Evolutionary conservation across 805 yeast genomes (phyloP), one percentile per base, ranked within the genome.

Genomic region (Candida vaughaniae): DNA sequence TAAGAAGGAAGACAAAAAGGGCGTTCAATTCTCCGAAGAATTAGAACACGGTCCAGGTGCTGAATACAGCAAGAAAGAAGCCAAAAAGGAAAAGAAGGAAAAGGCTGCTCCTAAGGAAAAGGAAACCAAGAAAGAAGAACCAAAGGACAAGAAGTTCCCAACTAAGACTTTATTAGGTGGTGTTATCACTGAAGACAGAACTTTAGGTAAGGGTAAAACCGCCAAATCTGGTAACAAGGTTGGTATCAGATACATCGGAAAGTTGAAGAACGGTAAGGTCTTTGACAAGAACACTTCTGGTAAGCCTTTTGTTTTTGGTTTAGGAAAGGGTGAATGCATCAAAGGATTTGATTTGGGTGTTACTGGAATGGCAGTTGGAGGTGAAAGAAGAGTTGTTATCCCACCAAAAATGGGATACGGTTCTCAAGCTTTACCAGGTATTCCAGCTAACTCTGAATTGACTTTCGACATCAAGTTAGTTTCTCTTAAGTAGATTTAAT

Each of bases 261-360:
- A 93, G 75, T 81, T 93, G 65, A 84, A 85, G 73, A 89, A 90
- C 71, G 99, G 98, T 53, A 87, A 87, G 64, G 89, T 86, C 33
- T 93, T 93, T 51, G 99, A 93, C 77, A 90, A 91, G 68, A 93
- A 93, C 81, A 88, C 96, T 52, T 76, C 82, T 49, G 99, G 99
- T 56, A 91, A 88, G 74, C 99, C 99, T 58, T 93, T 93, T 66
- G 67, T 69, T 48, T 93, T 93, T 69, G 79, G 78, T 46, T 77
- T 93, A 53, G 99, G 99, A 56, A 85, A 84, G 64, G 99, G 98
- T 60, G 99, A 93, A 71, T 97, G 95, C 52, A 93, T 93, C 75
- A 87, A 87, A 67, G 99, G 98, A 49, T 93, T 96, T 87, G 99
- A 93, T 62, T 77, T 91, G 57, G 99, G 99, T 76, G 93, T 93